Base-by-base conservation (phyloP, 1,284 basidiomycete species). In the Quambalaria eucalypti region DNA sequence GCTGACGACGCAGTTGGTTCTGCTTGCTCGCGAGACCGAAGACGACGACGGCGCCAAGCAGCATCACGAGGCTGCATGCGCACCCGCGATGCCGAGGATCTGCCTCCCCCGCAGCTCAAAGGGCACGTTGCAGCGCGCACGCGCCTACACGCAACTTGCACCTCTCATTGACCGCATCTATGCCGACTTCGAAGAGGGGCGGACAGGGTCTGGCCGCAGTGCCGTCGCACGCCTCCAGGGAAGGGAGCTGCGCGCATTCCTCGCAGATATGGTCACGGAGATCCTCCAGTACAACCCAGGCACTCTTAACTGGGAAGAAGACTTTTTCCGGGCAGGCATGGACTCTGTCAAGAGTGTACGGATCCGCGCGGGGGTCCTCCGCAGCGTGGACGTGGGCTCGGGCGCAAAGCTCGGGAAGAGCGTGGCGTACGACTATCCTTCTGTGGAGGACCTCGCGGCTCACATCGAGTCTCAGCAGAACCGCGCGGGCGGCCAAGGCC, bases 101-200 rank as follows among this genome's bases (percentile, higher is more conserved):
- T n/a, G n/a, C n/a, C 54, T 69, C 5, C 67, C 67, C 2, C 39
- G 64, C 4, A 64, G 65, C 14, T 67, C 65, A 40, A 69, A 69
- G 44, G 65, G 67, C 0, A 64, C 61, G 6, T 55, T 69, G 0
- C 67, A 69, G 39, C 62, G 64, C 1, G 65, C 61, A 1, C 30
- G 62, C 1, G 67, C 67, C 0, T 57, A 65, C 28, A 47, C 54
- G 47, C 57, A 59, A 40, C 61, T 62, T 38, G 50, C 56, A 1
- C 26, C 19, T 1, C 29, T 65, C 1, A 60, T 69, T 48, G 60
- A 62, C 21, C 47, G 51, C 4, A 23, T 61, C 33, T 69, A 69
- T 36, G 2, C 28, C 25, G 57, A 59, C 21, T 69, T 67, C 19
- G 62, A 69, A 51, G 53, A 62, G 40, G 67, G 67, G 8, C 56